phyloP scores from a whole-genome alignment of 495 filamentous ascomycete genomes.

The Neurospora terricola region DNA sequence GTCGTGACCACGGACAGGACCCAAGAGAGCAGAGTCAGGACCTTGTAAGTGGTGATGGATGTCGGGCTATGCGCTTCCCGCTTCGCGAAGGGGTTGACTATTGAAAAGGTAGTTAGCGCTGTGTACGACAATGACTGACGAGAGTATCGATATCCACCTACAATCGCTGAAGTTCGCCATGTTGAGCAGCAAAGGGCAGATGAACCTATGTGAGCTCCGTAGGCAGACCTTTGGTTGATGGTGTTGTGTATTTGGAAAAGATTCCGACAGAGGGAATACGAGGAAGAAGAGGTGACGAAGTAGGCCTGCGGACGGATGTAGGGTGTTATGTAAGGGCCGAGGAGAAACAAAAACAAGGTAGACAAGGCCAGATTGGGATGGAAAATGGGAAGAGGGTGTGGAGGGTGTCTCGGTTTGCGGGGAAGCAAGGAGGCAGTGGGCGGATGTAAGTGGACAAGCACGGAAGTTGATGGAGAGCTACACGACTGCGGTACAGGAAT shows the following conservation, averaged over 20 bases:
- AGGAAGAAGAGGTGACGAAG: not conserved
- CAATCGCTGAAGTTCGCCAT: conserved; percentile 4
- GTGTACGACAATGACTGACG: not conserved
- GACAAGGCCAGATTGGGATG: not conserved
- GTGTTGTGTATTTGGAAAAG: not conserved
- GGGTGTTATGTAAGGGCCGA: not conserved
- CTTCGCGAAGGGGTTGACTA: conserved; percentile 59
- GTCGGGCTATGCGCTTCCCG: conserved; percentile 47
- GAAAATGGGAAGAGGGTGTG: not conserved
- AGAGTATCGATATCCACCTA: not conserved
- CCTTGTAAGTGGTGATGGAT: conserved; percentile 47
- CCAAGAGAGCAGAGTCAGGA: conserved; percentile 63
- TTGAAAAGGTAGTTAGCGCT: not conserved
- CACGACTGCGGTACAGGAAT: not conserved
- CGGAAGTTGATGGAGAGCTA: not conserved
- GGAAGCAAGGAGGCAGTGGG: not conserved
- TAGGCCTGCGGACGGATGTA: not conserved
- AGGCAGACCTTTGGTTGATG: not conserved
- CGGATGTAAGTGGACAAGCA: not conserved
- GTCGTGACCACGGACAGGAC: conserved; percentile 54
- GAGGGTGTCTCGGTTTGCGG: not conserved
- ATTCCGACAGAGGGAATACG: not conserved
- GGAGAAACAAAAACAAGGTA: not conserved
- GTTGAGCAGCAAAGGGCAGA: not conserved
- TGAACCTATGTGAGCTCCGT: not conserved